A percentile compares a stretch with the other conserved stretches of the same genome.
Evolutionary conservation across 2,329 filamentous ascomycete species (phyloP).

Genomic region (Xenosphaeropsis pyriputrescens): DNA sequence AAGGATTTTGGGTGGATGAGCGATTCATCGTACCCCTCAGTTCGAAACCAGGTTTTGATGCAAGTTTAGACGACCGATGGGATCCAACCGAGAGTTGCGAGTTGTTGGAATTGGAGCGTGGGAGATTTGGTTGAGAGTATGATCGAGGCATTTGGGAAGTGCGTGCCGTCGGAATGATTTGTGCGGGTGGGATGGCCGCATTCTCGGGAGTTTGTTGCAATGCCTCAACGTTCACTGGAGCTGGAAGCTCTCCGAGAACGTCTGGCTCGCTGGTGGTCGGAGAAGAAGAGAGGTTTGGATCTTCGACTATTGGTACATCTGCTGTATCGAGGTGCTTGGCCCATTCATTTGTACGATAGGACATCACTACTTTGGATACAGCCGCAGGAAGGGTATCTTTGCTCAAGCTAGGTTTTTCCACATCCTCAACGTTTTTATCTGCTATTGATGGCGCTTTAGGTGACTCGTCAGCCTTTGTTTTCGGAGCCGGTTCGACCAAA

Average conservation of each 20-base stretch:
- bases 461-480: no score
- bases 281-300: slow-evolving; percentile 32
- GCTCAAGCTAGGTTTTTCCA: slow-evolving; percentile 27
- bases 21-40: no score
- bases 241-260: slow-evolving; percentile 31
- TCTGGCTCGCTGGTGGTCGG: slow-evolving; percentile 17
- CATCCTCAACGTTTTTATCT: no score
- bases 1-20: not conserved
- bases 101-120: no score
- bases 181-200: not conserved
- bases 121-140: no score
- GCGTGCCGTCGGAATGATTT: no score
- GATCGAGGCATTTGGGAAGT: no score
- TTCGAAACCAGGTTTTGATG: no score
- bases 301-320: slow-evolving; percentile 54
- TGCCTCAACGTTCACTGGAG: slow-evolving; percentile 47
- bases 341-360: slow-evolving; percentile 91
- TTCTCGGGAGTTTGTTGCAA: slow-evolving; percentile 40
- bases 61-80: no score
- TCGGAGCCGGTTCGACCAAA: no score
- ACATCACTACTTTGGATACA: slow-evolving; percentile 62
- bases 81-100: no score
- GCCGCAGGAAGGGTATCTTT: slow-evolving; percentile 52
- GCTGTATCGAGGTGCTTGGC: slow-evolving; percentile 75
- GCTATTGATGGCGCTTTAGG: no score